Evolutionary conservation across 2,329 filamentous ascomycete genomes (phyloP), one percentile per base, ranked within the genome.

Genomic region (Alternaria dauci): DNA sequence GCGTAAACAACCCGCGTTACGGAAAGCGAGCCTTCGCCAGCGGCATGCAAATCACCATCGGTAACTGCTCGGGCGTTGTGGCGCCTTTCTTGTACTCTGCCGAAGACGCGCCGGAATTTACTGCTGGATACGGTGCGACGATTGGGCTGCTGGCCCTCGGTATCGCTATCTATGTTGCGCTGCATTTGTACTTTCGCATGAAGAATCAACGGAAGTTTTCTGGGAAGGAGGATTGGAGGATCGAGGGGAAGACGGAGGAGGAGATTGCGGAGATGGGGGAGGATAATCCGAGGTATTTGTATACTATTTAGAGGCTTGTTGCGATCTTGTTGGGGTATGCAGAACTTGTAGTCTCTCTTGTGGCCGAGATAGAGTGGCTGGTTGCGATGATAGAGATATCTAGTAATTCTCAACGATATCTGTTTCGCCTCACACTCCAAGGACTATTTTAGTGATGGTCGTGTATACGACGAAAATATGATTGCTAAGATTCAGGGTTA

Each of bases 11-110:
- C 5, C 71, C 74, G 32, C 66, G 71, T 20, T 76, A 74, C 34
- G 74, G 72, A 41, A 76, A 75, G 56, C 65, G 71, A 32, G 72
- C 74, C 3, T 72, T 69, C 36, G 71, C 71, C 25, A 68, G 65
- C 43, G 70, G 68, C 2, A 69, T 72, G 69, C 69, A 71, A 28
- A 76, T 86, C 44, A 80, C 68, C 5, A 69, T 71, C 20, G 66
- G 69, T 34, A 71, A 83, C 20, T 61, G 63, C 14, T 66, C 68
- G 80, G 81, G 75, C 23, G 68, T 72, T 23, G 67, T 59, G 30
- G 62, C 71, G 8, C 71, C 71, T 3, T 73, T 71, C 56, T 23
- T 73, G n/a, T 72, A 65, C 61, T 61, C 51, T n/a, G 51, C 47
- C 3, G 53, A 51, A 1, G 55, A 63, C 12, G 55, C 59, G 28